Evolutionary conservation across 805 yeast genomes (phyloP).

Genomic region (Nakazawaea holstii): DNA sequence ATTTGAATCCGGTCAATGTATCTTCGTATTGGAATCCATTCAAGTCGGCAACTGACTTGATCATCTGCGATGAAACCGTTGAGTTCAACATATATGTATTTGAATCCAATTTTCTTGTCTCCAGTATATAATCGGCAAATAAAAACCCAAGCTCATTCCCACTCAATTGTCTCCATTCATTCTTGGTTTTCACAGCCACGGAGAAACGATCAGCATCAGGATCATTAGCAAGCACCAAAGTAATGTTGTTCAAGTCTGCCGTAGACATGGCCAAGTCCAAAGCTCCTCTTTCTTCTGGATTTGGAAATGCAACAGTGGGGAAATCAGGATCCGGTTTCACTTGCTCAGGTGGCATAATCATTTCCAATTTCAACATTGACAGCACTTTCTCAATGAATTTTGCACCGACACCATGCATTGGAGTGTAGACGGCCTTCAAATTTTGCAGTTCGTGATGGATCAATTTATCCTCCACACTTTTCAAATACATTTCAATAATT

Average conservation of each 20-base stretch:
- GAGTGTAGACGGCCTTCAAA: constrained; percentile 72
- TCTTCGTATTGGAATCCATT: constrained; percentile 65
- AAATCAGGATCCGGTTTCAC: constrained; percentile 77
- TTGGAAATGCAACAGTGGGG: constrained; percentile 84
- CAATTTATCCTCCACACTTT: constrained; percentile 26
- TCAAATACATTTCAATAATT: constrained; percentile 36
- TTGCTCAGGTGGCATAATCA: constrained; percentile 57
- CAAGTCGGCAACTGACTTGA: constrained; percentile 58
- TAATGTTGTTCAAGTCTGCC: constrained; percentile 46
- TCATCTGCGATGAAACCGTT: constrained; percentile 86
- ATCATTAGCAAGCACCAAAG: constrained; percentile 80
- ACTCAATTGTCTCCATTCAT: constrained; percentile 70
- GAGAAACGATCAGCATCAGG: constrained; percentile 97
- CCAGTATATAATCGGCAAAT: constrained; percentile 61
- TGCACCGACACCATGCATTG: constrained; percentile 93
- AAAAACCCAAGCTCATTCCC: constrained; percentile 90
- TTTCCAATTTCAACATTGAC: constrained; percentile 28
- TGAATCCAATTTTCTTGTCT: constrained; percentile 19
- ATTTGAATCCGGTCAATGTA: constrained; percentile 92
- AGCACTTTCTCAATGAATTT: constrained; percentile 46
- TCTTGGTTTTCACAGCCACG: constrained; percentile 54
- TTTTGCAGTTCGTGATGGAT: constrained; percentile 20
- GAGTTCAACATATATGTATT: constrained; percentile 67
- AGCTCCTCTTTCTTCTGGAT: constrained; percentile 95
- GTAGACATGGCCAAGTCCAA: constrained; percentile 58